Percentiles rank a stretch among this genome's conserved stretches.
These are phyloP conservation scores for Bacterosira constricta DNA, from an alignment of 108 stramenopile genomes.

Conservation along the genomic window DNA sequence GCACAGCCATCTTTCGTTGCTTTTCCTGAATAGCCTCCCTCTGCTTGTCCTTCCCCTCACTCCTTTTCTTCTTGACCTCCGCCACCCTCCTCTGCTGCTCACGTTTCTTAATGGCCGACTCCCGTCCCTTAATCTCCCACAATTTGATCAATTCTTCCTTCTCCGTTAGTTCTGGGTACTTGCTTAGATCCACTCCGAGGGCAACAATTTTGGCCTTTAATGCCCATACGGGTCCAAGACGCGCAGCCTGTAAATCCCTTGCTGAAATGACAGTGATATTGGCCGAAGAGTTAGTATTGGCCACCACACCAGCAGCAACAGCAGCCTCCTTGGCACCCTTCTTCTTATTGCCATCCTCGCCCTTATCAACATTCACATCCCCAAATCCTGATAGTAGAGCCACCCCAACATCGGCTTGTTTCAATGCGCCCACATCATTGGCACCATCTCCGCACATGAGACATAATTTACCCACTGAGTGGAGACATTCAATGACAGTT, in stretches of 20 bases:
- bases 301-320: too few relatives aligned
- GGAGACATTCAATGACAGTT: constrained; percentile 88
- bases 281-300: constrained; percentile 9
- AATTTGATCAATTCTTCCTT: constrained; percentile 86
- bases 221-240: constrained; percentile 53
- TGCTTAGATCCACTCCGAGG: constrained; percentile 77
- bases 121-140: constrained; percentile 79
- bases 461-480: constrained; percentile 80
- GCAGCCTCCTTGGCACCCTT: constrained; percentile 22
- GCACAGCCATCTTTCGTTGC: constrained; percentile 59
- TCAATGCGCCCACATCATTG: constrained; percentile 89
- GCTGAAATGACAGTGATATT: constrained; percentile 63
- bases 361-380: constrained; percentile 89
- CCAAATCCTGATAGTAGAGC: constrained; percentile 94
- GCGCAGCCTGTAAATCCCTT: constrained; percentile 58
- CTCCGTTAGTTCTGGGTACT: constrained; percentile 81
- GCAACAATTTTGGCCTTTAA: constrained; percentile 70
- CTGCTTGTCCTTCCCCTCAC: constrained; percentile 62
- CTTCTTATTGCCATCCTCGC: constrained; percentile 63
- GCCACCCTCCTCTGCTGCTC: constrained; percentile 55
- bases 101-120: constrained; percentile 65
- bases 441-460: constrained; percentile 98
- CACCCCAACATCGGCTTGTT: constrained; percentile 94
- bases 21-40: constrained; percentile 62
- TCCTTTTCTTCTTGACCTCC: constrained; percentile 61